phyloP scores from a whole-genome alignment of 148 eudicot species.

The Chenopodium suecicum region DNA sequence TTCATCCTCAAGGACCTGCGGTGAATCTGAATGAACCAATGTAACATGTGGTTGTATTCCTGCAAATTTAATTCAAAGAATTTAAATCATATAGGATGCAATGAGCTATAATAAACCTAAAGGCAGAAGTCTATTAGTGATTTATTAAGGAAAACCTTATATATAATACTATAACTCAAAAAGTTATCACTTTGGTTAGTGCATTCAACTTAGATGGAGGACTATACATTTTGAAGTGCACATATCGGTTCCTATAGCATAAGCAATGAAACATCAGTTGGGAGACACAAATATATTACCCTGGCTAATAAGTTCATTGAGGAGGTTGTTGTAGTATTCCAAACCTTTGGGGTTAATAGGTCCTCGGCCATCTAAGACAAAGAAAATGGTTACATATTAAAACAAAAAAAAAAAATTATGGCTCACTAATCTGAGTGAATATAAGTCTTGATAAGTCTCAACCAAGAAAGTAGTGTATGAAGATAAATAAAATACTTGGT shows the following conservation, averaged over 20 bases:
- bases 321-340: slow-evolving; percentile 47
- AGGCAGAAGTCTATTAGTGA: too few relatives aligned
- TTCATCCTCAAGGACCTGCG: slow-evolving; percentile 63
- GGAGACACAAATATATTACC: slow-evolving; percentile 26
- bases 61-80: slow-evolving; percentile 16
- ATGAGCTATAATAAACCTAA: neutral
- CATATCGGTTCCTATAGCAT: neutral
- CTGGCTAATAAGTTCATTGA: slow-evolving; percentile 43
- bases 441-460: too few relatives aligned
- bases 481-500: slow-evolving; percentile 32
- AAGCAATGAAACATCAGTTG: neutral
- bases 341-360: slow-evolving; percentile 46
- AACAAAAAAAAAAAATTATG: neutral
- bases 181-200: too few relatives aligned
- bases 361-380: slow-evolving; percentile 42
- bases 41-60: slow-evolving; percentile 78
- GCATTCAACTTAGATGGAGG: neutral
- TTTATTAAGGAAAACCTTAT: too few relatives aligned
- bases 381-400: neutral
- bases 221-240: neutral
- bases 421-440: neutral
- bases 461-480: neutral
- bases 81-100: neutral
- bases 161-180: too few relatives aligned
- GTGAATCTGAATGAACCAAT: slow-evolving; percentile 48